phyloP scores from a whole-genome alignment of 371 early-diverging fungal species.

The Mortierella sp. region DNA sequence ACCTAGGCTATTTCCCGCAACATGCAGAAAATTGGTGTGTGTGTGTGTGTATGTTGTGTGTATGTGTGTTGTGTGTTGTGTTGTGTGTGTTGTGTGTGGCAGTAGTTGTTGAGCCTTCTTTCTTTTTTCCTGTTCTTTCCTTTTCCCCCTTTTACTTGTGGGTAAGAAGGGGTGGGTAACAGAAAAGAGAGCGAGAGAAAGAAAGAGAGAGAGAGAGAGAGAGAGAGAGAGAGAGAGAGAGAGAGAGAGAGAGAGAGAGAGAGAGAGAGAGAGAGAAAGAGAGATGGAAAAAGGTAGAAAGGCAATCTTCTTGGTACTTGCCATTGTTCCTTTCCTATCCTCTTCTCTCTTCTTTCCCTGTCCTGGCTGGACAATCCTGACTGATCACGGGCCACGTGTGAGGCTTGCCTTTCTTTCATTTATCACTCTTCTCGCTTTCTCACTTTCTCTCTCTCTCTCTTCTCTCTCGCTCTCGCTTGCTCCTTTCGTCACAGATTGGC shows the following conservation, averaged over 20 bases:
- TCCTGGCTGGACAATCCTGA: neutral
- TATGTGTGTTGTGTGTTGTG: neutral
- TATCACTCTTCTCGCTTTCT: constrained; percentile 1
- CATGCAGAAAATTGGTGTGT: too few relatives aligned
- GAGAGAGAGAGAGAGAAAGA: neutral
- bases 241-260: neutral
- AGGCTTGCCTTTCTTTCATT: neutral
- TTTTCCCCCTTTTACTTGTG: neutral
- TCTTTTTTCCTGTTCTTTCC: neutral
- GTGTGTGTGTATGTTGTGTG: neutral
- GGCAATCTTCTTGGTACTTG: neutral
- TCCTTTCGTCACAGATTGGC: too few relatives aligned
- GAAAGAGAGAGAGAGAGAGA: neutral
- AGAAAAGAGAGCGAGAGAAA: neutral
- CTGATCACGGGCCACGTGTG: neutral
- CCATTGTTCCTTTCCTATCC: neutral
- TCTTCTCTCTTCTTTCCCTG: neutral
- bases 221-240: neutral
- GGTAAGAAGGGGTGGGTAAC: neutral
- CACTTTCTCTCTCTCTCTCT: constrained; percentile 2
- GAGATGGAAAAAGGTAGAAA: neutral
- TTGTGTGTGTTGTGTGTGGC: neutral
- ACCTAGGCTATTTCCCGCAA: neutral
- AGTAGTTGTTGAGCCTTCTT: neutral
- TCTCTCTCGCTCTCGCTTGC: neutral